Base-by-base conservation (phyloP, 352 stramenopile species). In the Globisporangium canariense region DNA sequence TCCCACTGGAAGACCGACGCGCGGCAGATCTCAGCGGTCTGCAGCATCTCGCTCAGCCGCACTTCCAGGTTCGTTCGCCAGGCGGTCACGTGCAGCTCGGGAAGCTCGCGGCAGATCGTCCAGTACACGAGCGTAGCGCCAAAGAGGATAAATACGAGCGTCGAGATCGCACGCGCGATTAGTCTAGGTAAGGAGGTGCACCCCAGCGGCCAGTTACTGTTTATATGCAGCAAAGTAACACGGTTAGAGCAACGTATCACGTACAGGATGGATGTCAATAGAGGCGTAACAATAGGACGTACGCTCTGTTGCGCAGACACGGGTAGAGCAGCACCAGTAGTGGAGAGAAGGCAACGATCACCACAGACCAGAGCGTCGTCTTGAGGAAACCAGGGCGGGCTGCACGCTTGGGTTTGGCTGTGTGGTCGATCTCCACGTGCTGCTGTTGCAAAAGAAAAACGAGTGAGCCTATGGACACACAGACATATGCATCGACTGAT, bases 181-280 rank as follows among this genome's bases (percentile, higher is more conserved):
- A 93, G 69, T 30, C 78, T 68, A 41, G 72, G 73, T 20, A 91
- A 54, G 16, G 82, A 91, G 51, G 66, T 52, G 64, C 83, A 91
- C 8, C 69, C 74, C 36, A 94, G 73, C 47, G 86, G 86, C 83
- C 86, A 94, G 56, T 83, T 83, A 14, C 84, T 93, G 58, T 46
- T 34, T 56, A 41, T 46, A 56, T 11, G 56, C 56, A 63, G 32
- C 13, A 54, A 20, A 36, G 36, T 16, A 14, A 4, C 13, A 7
- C 28, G 16, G 9, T 56, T 41, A 56, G 28, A 2, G 38, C 4
- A 8, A 8, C n/a, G 6, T 14, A 25, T 16, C 28, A 32, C 5
- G 22, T 25, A 14, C 28, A 16, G 16, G n/a, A 13, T 56, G 34
- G 22, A 50, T 46, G 34, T 9, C 53, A 3, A 25, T 20, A 20